phyloP scores from a whole-genome alignment of 768 basidiomycete genomes.

The Infundibulicybe gibba region DNA sequence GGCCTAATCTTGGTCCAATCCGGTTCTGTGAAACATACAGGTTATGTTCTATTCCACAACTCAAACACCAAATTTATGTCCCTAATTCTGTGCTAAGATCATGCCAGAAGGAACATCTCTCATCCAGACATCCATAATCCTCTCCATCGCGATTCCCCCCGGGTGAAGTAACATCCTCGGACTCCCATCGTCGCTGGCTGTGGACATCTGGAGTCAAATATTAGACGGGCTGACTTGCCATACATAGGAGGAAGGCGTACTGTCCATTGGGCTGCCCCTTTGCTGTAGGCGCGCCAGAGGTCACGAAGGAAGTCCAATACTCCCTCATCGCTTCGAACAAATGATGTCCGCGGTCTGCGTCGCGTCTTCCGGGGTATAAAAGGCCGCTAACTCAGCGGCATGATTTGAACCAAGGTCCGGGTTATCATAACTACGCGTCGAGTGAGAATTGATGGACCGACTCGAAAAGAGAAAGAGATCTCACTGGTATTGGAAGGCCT shows the following conservation, averaged over 20 bases:
- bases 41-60: not conserved
- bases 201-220: constrained; percentile 9
- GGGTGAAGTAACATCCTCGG: constrained; percentile 28
- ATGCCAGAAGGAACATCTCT: constrained; percentile 29
- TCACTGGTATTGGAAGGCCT: constrained; percentile 34
- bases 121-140: constrained; percentile 11
- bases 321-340: constrained; percentile 36
- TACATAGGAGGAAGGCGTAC: constrained; percentile 13
- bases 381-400: constrained; percentile 30
- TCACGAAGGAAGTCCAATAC: constrained; percentile 37
- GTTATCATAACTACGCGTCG: constrained; percentile 32
- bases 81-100: constrained; percentile 16
- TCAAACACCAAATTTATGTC: constrained; percentile 6
- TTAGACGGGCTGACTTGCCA: not conserved
- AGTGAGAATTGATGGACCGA: not conserved
- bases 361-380: constrained; percentile 26
- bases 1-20: too few species aligned
- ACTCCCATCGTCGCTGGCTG: constrained; percentile 13
- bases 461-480: constrained; percentile 4
- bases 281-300: constrained; percentile 24
- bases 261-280: constrained; percentile 18
- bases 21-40: not conserved
- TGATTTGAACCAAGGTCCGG: constrained; percentile 34
- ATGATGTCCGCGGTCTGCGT: constrained; percentile 15
- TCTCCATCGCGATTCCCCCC: constrained; percentile 18